Evolutionary conservation across 108 stramenopile species (phyloP).

Genomic region (Nitzschia putrida): DNA sequence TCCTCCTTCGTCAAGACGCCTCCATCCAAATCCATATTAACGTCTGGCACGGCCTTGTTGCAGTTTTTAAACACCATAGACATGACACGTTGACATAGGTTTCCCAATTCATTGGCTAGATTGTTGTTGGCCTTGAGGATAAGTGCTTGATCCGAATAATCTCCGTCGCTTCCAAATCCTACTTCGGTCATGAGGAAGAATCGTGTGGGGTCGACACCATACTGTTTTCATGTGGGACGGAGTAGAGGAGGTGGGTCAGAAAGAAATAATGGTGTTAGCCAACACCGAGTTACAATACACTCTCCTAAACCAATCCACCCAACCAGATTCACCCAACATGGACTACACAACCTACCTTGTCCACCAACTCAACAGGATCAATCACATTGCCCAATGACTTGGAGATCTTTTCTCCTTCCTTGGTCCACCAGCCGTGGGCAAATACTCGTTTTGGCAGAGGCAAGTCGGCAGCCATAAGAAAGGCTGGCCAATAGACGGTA

Average conservation of each 20-base stretch:
- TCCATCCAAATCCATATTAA: slow-evolving; percentile 44
- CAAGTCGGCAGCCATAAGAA: slow-evolving; percentile 94
- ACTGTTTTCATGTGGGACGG: slow-evolving; percentile 22
- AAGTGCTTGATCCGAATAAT: slow-evolving; percentile 89
- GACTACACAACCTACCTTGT: slow-evolving; percentile 47
- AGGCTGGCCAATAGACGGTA: slow-evolving; percentile 97
- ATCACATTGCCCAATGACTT: slow-evolving; percentile 94
- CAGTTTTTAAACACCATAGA: slow-evolving; percentile 92
- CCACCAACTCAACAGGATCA: slow-evolving; percentile 89
- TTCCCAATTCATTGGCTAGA: slow-evolving; percentile 92
- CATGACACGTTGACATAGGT: slow-evolving; percentile 88
- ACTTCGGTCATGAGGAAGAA: slow-evolving; percentile 93
- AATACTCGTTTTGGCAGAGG: slow-evolving; percentile 89
- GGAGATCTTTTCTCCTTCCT: slow-evolving; percentile 94
- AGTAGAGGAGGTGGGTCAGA: background rate
- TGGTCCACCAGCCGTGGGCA: slow-evolving; percentile 99
- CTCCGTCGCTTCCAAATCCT: slow-evolving; percentile 89
- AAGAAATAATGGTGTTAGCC: background rate
- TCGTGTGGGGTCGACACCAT: slow-evolving; percentile 91
- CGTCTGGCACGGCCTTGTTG: slow-evolving; percentile 60
- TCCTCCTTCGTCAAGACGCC: slow-evolving; percentile 62
- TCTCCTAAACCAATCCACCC: background rate
- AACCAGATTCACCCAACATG: background rate
- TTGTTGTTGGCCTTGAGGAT: slow-evolving; percentile 84
- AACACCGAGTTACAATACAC: too few species aligned